Conservation (phyloP, 495 filamentous ascomycete genomes). For the Podospora pseudocomata region DNA sequence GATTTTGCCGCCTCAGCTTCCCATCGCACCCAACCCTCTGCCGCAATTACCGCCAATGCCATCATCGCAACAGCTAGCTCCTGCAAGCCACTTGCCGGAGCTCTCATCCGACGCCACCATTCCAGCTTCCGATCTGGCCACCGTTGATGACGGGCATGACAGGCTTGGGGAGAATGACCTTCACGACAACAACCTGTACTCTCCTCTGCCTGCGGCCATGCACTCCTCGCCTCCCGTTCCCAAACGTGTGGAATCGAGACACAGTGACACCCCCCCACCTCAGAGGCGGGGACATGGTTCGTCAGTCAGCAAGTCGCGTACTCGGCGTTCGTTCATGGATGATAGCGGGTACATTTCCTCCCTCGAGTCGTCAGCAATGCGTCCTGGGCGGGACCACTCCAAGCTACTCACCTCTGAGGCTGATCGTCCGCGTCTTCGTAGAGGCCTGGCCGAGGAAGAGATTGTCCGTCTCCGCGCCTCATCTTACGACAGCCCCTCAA, state of each 20-base stretch:
- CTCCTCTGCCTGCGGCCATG: slow-evolving; percentile 54
- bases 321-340: slow-evolving; percentile 72
- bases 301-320: slow-evolving; percentile 52
- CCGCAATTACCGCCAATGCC: slow-evolving; percentile 30
- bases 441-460: slow-evolving; percentile 88
- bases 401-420: slow-evolving; percentile 69
- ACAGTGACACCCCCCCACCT: slow-evolving; percentile 71
- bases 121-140: slow-evolving; percentile 72
- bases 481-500: slow-evolving; percentile 87
- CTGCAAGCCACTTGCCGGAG: slow-evolving; percentile 44
- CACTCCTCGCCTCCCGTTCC: slow-evolving; percentile 88
- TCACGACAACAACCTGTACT: slow-evolving; percentile 53
- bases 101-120: slow-evolving; percentile 95
- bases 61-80: slow-evolving; percentile 26
- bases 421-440: slow-evolving; percentile 73
- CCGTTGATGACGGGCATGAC: slow-evolving; percentile 56
- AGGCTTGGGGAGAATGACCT: slow-evolving; percentile 49
- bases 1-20: slow-evolving; percentile 29
- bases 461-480: slow-evolving; percentile 91
- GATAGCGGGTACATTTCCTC: slow-evolving; percentile 98
- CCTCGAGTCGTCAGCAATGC: slow-evolving; percentile 86
- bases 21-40: slow-evolving; percentile 30
- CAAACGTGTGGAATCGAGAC: slow-evolving; percentile 54
- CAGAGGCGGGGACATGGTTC: slow-evolving; percentile 56
- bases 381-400: slow-evolving; percentile 58